Percentiles rank a stretch among this genome's conserved stretches.
phyloP scores from a whole-genome alignment of 306 rosid genomes.

The Acacia confusa region DNA sequence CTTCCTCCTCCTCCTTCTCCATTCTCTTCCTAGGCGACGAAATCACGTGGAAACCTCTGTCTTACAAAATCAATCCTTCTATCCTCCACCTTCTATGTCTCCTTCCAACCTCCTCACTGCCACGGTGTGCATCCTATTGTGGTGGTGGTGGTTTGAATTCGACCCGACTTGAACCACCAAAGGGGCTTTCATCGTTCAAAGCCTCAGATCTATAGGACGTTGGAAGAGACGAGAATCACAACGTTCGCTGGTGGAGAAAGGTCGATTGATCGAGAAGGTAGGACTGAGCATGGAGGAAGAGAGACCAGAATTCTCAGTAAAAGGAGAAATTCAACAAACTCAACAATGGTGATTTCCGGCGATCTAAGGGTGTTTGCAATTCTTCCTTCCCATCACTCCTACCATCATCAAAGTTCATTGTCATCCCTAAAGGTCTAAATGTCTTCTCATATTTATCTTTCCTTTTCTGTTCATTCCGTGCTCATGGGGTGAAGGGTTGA shows the following conservation, averaged over 20 bases:
- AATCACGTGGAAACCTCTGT: too few species aligned
- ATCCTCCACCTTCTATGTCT: too few species aligned
- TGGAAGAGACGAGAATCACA: too few species aligned
- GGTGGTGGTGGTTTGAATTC: too few species aligned
- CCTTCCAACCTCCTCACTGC: too few species aligned
- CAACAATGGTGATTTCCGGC: conserved; percentile 66
- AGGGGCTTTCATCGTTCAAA: not conserved
- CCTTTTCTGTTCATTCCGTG: not conserved
- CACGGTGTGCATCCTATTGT: too few species aligned
- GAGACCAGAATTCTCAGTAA: not conserved
- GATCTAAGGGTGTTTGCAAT: conserved; percentile 73
- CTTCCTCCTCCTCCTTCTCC: too few species aligned
- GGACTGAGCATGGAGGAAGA: not conserved
- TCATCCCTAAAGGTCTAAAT: conserved; percentile 61
- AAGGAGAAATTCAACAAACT: conserved; percentile 16
- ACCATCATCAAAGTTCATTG: conserved; percentile 46
- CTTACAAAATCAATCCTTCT: too few species aligned
- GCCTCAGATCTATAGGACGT: too few species aligned
- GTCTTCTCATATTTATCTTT: not conserved
- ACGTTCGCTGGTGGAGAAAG: not conserved
- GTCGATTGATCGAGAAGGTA: not conserved
- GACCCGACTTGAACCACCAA: too few species aligned
- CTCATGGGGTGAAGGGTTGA: conserved; percentile 11
- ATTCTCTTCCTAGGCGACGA: too few species aligned
- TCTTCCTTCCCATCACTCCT: conserved; percentile 53